These are phyloP conservation scores for Mortierella sp. DNA, from an alignment of 371 early-diverging fungal genomes.

Conservation along the genomic window DNA sequence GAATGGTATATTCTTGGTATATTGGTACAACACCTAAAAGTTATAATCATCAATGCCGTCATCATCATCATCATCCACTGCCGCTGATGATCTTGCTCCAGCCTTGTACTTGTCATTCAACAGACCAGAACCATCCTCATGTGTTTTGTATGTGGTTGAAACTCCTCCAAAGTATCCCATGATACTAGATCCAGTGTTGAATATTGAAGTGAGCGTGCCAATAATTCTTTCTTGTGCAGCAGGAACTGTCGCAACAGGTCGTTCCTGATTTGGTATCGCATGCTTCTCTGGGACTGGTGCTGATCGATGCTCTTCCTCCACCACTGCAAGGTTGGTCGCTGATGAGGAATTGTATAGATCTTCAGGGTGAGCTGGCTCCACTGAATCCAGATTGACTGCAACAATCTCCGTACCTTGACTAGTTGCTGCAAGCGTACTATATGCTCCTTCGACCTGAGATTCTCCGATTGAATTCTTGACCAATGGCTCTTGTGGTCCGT, in stretches of 20 bases:
- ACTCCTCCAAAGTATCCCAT: conserved; percentile 35
- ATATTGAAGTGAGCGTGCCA: conserved; percentile 31
- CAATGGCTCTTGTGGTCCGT: background rate
- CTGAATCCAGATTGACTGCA: conserved; percentile 5
- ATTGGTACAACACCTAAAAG: conserved; percentile 16
- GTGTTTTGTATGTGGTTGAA: background rate
- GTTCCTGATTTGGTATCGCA: background rate
- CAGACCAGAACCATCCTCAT: background rate
- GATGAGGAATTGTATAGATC: conserved; percentile 20
- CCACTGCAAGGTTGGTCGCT: background rate
- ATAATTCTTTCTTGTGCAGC: conserved; percentile 16
- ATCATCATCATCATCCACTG: conserved; percentile 29
- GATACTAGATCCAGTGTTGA: conserved; percentile 43
- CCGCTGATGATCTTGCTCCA: background rate
- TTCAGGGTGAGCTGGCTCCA: conserved; percentile 5
- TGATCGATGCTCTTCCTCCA: background rate
- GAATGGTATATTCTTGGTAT: conserved; percentile 1
- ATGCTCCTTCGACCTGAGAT: background rate
- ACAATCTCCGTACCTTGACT: background rate
- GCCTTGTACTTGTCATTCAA: conserved; percentile 21
- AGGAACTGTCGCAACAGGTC: background rate
- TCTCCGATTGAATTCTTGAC: background rate
- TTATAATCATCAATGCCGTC: conserved; percentile 46
- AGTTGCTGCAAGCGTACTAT: background rate
- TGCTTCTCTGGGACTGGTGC: conserved; percentile 5